These are phyloP conservation scores for Blastobotrys mokoenaii DNA, from an alignment of 805 yeast genomes.

Conservation along the genomic window DNA sequence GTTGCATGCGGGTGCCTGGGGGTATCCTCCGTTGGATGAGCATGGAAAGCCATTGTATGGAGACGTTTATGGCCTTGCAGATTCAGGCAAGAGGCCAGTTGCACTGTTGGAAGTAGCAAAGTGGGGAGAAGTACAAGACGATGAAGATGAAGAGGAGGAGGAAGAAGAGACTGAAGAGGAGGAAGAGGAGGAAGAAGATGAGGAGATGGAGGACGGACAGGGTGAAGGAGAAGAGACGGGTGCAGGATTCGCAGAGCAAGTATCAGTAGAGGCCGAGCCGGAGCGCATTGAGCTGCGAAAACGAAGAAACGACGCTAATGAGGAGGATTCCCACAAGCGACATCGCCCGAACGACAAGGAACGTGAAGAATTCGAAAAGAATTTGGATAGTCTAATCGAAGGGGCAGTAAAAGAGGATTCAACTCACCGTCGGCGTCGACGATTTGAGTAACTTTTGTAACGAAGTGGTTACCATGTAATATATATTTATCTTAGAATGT, in stretches of 20 bases:
- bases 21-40: constrained; percentile 31
- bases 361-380: constrained; percentile 26
- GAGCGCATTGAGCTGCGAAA: constrained; percentile 1
- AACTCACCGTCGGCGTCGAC: constrained; percentile 11
- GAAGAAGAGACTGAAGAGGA: constrained; percentile 30
- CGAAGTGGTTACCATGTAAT: constrained; percentile 1
- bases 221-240: neutral
- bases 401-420: constrained; percentile 25
- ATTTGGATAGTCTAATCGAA: constrained; percentile 17
- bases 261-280: neutral
- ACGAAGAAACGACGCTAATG: neutral
- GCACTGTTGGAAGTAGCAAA: constrained; percentile 22
- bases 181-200: constrained; percentile 11
- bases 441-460: constrained; percentile 4
- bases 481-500: too few species aligned
- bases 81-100: neutral
- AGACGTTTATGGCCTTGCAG: constrained; percentile 23
- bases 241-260: neutral
- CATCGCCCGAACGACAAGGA: constrained; percentile 25
- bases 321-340: constrained; percentile 11
- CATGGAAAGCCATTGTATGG: constrained; percentile 29
- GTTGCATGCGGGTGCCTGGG: constrained; percentile 34
- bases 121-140: constrained; percentile 26
- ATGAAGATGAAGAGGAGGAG: constrained; percentile 25
- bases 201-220: constrained; percentile 10